These are phyloP conservation scores for Saturnispora sekii DNA, from an alignment of 805 yeast genomes.

Conservation along the genomic window DNA sequence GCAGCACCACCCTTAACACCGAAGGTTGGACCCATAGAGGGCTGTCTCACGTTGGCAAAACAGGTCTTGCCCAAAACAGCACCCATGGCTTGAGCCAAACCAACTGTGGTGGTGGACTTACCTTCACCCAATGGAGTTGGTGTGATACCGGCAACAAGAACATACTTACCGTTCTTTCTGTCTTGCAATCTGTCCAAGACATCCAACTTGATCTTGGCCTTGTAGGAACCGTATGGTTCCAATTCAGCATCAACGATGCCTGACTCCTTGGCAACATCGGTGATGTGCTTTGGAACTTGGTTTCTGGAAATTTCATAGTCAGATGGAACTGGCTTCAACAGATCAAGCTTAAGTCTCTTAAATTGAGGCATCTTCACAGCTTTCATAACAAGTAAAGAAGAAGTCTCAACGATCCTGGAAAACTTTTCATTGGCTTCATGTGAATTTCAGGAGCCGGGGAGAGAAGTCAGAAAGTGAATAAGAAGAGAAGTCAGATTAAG, in stretches of 20 bases:
- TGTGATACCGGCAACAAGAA: constrained; percentile 93
- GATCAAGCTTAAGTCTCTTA: constrained; percentile 29
- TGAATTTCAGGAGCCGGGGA: neutral
- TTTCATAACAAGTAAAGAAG: constrained; percentile 3
- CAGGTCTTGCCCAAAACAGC: constrained; percentile 78
- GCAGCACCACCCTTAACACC: constrained; percentile 99
- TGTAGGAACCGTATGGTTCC: constrained; percentile 81
- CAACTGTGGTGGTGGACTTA: constrained; percentile 92
- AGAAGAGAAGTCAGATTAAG: too few relatives aligned
- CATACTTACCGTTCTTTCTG: constrained; percentile 69
- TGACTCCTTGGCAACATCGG: constrained; percentile 65
- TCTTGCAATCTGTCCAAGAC: constrained; percentile 57
- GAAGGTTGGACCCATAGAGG: constrained; percentile 97
- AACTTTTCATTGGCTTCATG: neutral
- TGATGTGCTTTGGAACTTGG: constrained; percentile 78
- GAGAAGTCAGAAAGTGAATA: too few relatives aligned
- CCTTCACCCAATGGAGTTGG: constrained; percentile 99
- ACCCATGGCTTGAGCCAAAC: constrained; percentile 92
- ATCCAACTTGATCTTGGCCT: constrained; percentile 76
- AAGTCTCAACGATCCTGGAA: neutral
- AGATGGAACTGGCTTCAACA: constrained; percentile 67
- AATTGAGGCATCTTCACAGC: constrained; percentile 24
- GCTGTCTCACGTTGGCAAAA: constrained; percentile 94
- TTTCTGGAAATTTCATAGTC: constrained; percentile 85
- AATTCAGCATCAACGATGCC: constrained; percentile 74